Evolutionary conservation across 2,329 filamentous ascomycete genomes (phyloP).

Genomic region (Tricladium varicosporioides): DNA sequence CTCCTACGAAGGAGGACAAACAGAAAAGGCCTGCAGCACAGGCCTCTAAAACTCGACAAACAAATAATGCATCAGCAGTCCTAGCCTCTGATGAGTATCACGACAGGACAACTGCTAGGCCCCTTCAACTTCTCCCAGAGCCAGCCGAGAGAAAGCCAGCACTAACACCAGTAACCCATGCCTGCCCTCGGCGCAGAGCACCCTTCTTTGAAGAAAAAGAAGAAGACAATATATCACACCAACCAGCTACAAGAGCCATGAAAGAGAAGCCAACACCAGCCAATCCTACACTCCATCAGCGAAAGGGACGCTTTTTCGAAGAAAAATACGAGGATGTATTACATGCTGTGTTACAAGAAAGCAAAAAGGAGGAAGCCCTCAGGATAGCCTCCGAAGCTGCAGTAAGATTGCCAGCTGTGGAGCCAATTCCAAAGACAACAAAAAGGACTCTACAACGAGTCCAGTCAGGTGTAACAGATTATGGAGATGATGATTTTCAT

Average conservation of each 20-base stretch:
- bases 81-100: background rate
- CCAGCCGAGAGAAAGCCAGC: too few species aligned
- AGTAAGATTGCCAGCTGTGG: background rate
- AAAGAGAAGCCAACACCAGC: background rate
- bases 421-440: background rate
- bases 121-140: too few species aligned
- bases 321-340: slow-evolving; percentile 31
- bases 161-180: too few species aligned
- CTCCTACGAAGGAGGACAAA: background rate
- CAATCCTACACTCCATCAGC: slow-evolving; percentile 1
- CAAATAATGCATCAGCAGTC: slow-evolving; percentile 14
- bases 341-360: slow-evolving; percentile 27
- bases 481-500: slow-evolving; percentile 32
- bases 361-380: slow-evolving; percentile 8
- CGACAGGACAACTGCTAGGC: too few species aligned
- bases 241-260: background rate
- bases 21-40: background rate
- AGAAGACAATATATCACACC: too few species aligned
- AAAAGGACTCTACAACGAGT: background rate
- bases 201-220: too few species aligned
- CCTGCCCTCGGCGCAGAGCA: too few species aligned
- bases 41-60: slow-evolving; percentile 2
- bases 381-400: background rate
- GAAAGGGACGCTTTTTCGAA: slow-evolving; percentile 25
- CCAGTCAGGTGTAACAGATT: slow-evolving; percentile 26